Evolutionary conservation across 495 filamentous ascomycete species (phyloP).

Genomic region (Bacidia gigantensis): DNA sequence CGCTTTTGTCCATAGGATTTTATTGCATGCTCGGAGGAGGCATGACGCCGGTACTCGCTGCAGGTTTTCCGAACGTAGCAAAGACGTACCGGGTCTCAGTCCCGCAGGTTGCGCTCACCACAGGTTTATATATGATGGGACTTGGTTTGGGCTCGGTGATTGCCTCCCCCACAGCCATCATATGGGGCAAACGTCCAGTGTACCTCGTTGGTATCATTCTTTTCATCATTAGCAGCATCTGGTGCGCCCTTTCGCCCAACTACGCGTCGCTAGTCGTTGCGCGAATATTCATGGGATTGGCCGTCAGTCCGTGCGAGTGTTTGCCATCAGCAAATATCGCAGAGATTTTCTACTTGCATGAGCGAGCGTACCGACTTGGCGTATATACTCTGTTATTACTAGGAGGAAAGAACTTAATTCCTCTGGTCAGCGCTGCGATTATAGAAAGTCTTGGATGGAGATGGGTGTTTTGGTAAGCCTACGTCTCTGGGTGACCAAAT

Average conservation of each 20-base stretch:
- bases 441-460: slow-evolving; percentile 70
- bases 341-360: slow-evolving; percentile 94
- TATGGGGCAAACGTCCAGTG: slow-evolving; percentile 83
- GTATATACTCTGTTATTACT: slow-evolving; percentile 85
- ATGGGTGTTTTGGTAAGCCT: slow-evolving; percentile 75
- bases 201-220: slow-evolving; percentile 68
- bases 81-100: slow-evolving; percentile 53
- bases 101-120: slow-evolving; percentile 71
- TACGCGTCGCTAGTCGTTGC: slow-evolving; percentile 71
- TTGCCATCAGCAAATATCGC: slow-evolving; percentile 89
- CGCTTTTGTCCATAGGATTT: slow-evolving; percentile 72
- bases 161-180: slow-evolving; percentile 78
- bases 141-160: slow-evolving; percentile 74
- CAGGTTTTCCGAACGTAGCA: slow-evolving; percentile 77
- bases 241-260: slow-evolving; percentile 74
- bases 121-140: slow-evolving; percentile 91
- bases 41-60: slow-evolving; percentile 82
- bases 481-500: not conserved
- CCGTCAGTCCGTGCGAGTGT: slow-evolving; percentile 85
- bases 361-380: slow-evolving; percentile 87
- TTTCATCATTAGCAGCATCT: slow-evolving; percentile 65
- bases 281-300: slow-evolving; percentile 73
- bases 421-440: slow-evolving; percentile 75
- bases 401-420: slow-evolving; percentile 86
- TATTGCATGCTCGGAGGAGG: slow-evolving; percentile 90